phyloP scores from a whole-genome alignment of 495 filamentous ascomycete species.

The Xeromyces bisporus region DNA sequence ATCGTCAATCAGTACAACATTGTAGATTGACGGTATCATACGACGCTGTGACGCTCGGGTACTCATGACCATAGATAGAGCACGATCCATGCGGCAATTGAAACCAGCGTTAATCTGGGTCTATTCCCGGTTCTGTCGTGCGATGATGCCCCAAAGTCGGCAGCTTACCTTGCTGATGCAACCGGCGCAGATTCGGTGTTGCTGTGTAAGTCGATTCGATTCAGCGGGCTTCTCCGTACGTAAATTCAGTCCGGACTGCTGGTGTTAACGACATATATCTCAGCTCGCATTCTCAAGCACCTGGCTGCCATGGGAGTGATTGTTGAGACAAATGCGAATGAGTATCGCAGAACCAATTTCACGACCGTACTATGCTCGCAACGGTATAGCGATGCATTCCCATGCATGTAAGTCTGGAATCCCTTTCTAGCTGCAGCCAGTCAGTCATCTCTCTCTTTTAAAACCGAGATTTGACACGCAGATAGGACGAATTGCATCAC shows the following conservation, averaged over 20 bases:
- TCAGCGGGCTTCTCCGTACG: no score
- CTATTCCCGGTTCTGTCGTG: conserved; percentile 19
- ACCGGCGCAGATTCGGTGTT: conserved; percentile 15
- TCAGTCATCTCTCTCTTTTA: no score
- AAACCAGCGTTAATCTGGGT: conserved; percentile 17
- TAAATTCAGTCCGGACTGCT: not conserved
- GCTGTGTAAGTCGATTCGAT: conserved; percentile 13
- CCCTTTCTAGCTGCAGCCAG: no score
- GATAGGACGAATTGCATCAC: conserved; percentile 19
- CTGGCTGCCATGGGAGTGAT: conserved; percentile 34
- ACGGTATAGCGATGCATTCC: conserved; percentile 18
- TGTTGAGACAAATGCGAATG: conserved; percentile 22
- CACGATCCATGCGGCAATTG: conserved; percentile 15
- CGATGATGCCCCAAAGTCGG: conserved; percentile 17
- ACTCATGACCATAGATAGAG: no score
- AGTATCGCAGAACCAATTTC: conserved; percentile 29
- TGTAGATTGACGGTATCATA: no score
- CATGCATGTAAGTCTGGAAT: conserved; percentile 19
- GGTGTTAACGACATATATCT: no score
- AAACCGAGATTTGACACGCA: no score
- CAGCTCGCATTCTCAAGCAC: conserved; percentile 29
- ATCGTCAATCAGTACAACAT: no score
- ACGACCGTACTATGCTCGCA: conserved; percentile 21
- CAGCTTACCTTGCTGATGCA: conserved; percentile 12
- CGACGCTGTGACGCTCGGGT: no score